Conservation (phyloP, 2,329 filamentous ascomycete species). For the Trichoderma arundinaceum region DNA sequence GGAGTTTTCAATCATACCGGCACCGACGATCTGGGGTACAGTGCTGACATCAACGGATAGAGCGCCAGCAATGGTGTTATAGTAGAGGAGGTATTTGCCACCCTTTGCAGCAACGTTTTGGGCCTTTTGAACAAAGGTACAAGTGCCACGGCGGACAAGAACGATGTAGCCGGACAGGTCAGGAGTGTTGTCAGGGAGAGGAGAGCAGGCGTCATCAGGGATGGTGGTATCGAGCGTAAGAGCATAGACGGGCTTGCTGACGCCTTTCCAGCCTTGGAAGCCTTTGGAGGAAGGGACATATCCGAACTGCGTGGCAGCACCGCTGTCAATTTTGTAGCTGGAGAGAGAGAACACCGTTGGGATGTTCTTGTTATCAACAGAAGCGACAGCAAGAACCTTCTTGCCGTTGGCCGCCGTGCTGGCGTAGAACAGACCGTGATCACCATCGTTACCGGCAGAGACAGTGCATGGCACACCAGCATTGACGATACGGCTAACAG, state of each 20-base stretch:
- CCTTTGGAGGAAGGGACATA: slow-evolving; percentile 50
- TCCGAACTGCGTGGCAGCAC: slow-evolving; percentile 48
- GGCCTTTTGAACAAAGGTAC: slow-evolving; percentile 61
- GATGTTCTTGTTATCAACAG: slow-evolving; percentile 48
- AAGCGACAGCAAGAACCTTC: slow-evolving; percentile 52
- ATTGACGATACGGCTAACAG: slow-evolving; percentile 51
- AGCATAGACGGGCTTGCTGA: slow-evolving; percentile 56
- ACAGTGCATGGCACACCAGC: slow-evolving; percentile 49
- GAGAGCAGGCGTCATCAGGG: slow-evolving; percentile 56
- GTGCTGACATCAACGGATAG: slow-evolving; percentile 42
- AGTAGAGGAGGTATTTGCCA: slow-evolving; percentile 65
- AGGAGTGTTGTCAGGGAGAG: slow-evolving; percentile 59
- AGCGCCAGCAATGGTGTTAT: slow-evolving; percentile 57
- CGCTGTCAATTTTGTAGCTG: slow-evolving; percentile 46
- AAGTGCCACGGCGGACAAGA: slow-evolving; percentile 64
- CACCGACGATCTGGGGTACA: slow-evolving; percentile 42
- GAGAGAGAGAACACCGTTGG: slow-evolving; percentile 48
- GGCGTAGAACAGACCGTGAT: slow-evolving; percentile 49
- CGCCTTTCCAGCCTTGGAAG: slow-evolving; percentile 46
- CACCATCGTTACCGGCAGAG: slow-evolving; percentile 53
- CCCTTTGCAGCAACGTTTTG: slow-evolving; percentile 59
- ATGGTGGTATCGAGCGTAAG: slow-evolving; percentile 56
- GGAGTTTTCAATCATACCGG: slow-evolving; percentile 50
- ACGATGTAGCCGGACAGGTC: slow-evolving; percentile 64
- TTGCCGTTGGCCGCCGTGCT: slow-evolving; percentile 49